Evolutionary conservation across 1,284 basidiomycete species (phyloP).

Genomic region (Ganoderma sinense): DNA sequence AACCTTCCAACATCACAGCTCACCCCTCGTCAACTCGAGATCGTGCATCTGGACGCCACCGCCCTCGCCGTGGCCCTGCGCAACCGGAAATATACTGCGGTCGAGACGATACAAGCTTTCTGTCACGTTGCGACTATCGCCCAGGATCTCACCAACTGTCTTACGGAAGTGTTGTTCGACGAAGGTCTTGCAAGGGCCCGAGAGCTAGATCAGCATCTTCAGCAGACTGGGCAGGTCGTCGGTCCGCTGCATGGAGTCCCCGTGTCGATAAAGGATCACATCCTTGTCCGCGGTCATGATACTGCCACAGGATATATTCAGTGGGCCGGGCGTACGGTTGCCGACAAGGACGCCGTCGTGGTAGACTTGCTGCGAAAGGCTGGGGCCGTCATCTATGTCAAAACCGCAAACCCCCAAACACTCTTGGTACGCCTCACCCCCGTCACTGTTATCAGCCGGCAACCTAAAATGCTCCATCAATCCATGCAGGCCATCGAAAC

Average conservation of each 20-base stretch:
- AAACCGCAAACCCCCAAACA: conserved; percentile 65
- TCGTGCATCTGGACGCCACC: conserved; percentile 45
- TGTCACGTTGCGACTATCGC: conserved; percentile 46
- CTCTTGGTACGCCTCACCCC: conserved; percentile 47
- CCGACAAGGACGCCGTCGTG: conserved; percentile 52
- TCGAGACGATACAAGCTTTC: conserved; percentile 44
- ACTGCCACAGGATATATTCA: conserved; percentile 59
- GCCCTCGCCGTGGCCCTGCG: conserved; percentile 40
- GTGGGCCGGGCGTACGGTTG: conserved; percentile 54
- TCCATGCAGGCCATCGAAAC: conserved; percentile 51
- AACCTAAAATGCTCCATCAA: conserved; percentile 8
- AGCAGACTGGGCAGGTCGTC: conserved; percentile 53
- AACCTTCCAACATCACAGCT: conserved; percentile 39
- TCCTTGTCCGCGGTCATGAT: conserved; percentile 54
- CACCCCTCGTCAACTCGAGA: conserved; percentile 41
- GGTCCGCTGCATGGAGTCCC: conserved; percentile 71
- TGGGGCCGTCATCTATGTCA: conserved; percentile 64
- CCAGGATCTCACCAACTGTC: conserved; percentile 56
- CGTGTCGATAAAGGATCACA: conserved; percentile 63
- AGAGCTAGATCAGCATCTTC: conserved; percentile 57
- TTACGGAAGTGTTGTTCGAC: conserved; percentile 63
- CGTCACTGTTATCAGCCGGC: conserved; percentile 10
- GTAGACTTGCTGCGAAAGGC: conserved; percentile 56
- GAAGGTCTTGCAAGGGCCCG: conserved; percentile 59
- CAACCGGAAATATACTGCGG: conserved; percentile 41